Conservation (phyloP, 2,329 filamentous ascomycete species). For the Penicillium sp. region DNA sequence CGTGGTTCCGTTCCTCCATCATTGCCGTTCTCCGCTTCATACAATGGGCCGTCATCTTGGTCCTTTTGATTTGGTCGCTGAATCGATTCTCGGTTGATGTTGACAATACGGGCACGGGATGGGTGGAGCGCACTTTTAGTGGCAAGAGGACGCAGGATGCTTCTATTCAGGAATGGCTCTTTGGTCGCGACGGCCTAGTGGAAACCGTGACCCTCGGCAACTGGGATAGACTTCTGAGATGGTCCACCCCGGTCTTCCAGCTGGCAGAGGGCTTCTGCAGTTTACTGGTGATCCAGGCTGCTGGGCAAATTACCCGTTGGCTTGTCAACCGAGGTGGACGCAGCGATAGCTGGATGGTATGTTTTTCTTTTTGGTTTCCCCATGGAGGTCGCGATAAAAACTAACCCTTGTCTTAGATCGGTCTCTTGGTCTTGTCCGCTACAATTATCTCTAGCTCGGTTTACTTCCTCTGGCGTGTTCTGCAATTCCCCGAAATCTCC, state of each 20-base stretch:
- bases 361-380: conserved; percentile 38
- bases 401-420: conserved; percentile 61
- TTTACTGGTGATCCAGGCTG: conserved; percentile 89
- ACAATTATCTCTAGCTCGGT: conserved; percentile 90
- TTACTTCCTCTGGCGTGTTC: conserved; percentile 95
- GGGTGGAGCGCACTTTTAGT: conserved; percentile 77
- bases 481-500: conserved; percentile 87
- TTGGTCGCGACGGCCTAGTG: conserved; percentile 79
- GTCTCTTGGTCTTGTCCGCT: conserved; percentile 80
- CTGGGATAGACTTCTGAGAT: conserved; percentile 86
- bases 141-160: conserved; percentile 62
- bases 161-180: conserved; percentile 79
- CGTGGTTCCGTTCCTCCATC: conserved; percentile 70
- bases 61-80: conserved; percentile 88
- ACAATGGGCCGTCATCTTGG: conserved; percentile 84
- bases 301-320: conserved; percentile 91
- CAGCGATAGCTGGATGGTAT: conserved; percentile 94
- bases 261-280: conserved; percentile 95
- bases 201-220: conserved; percentile 77
- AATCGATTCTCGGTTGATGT: conserved; percentile 92
- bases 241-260: conserved; percentile 93
- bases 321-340: conserved; percentile 83
- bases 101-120: conserved; percentile 60
- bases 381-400: neutral
- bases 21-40: conserved; percentile 68